A percentile compares a stretch with the other conserved stretches of the same genome.
Conservation (phyloP, 305 asterid genomes). For the Rubia balearica region DNA sequence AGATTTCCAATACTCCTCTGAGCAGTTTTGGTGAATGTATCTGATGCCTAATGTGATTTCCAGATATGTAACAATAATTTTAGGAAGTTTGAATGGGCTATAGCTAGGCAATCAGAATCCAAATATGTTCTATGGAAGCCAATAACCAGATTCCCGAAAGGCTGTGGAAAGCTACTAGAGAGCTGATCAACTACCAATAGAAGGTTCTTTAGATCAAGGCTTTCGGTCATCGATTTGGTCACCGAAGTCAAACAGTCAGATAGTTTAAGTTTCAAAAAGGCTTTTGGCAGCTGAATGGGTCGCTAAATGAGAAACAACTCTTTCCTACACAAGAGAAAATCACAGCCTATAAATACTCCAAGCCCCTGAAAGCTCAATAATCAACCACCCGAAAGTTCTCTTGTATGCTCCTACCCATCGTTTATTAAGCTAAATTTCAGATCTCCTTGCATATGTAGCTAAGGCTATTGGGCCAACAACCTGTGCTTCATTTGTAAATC, state of each 20-base stretch:
- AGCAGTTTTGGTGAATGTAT: too few species aligned
- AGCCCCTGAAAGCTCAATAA: too few species aligned
- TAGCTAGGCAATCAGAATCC: not conserved
- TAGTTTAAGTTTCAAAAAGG: not conserved
- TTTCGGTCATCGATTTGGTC: not conserved
- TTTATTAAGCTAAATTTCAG: too few species aligned
- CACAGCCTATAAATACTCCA: too few species aligned
- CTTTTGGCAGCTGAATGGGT: not conserved
- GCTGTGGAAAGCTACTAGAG: not conserved
- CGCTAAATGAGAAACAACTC: not conserved
- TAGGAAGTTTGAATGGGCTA: not conserved
- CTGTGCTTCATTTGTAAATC: too few species aligned
- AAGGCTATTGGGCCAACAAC: too few species aligned
- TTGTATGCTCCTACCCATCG: too few species aligned
- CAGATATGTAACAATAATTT: not conserved
- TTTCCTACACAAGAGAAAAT: too few species aligned
- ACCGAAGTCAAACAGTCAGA: not conserved
- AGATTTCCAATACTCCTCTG: too few species aligned
- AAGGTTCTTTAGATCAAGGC: not conserved
- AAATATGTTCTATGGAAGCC: not conserved
- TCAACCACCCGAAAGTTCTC: too few species aligned
- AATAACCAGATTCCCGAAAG: not conserved
- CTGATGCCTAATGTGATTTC: too few species aligned
- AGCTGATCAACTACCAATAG: not conserved
- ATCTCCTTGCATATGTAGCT: too few species aligned